phyloP scores from a whole-genome alignment of 805 yeast genomes.

The Cyberlindnera mrakii region DNA sequence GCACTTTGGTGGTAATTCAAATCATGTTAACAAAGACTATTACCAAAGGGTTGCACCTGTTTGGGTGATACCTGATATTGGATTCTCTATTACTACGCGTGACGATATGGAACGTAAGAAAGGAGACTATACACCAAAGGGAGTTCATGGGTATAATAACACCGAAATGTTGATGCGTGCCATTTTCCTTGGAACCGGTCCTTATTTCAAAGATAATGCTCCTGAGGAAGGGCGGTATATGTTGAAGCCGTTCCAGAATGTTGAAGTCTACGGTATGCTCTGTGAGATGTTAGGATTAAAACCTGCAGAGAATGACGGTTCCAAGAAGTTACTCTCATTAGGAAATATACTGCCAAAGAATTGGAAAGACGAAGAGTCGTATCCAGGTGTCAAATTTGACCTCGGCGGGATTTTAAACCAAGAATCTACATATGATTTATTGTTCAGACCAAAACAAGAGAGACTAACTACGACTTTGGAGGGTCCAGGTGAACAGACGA shows the following conservation, averaged over 20 bases:
- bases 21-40: slow-evolving; percentile 23
- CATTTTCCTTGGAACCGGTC: slow-evolving; percentile 74
- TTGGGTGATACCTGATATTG: slow-evolving; percentile 80
- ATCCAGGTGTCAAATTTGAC: slow-evolving; percentile 46
- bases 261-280: slow-evolving; percentile 66
- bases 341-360: slow-evolving; percentile 29
- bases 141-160: slow-evolving; percentile 83
- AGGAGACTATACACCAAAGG: slow-evolving; percentile 29
- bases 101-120: slow-evolving; percentile 38
- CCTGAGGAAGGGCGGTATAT: slow-evolving; percentile 19
- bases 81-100: slow-evolving; percentile 66
- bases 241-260: slow-evolving; percentile 60
- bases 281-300: slow-evolving; percentile 52
- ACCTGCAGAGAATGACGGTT: slow-evolving; percentile 60
- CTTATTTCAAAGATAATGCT: slow-evolving; percentile 45
- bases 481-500: slow-evolving; percentile 1
- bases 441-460: slow-evolving; percentile 22
- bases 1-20: slow-evolving; percentile 25
- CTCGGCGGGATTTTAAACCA: slow-evolving; percentile 35
- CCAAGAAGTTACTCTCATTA: slow-evolving; percentile 23
- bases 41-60: slow-evolving; percentile 71
- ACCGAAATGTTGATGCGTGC: slow-evolving; percentile 79
- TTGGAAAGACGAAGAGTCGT: slow-evolving; percentile 43
- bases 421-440: slow-evolving; percentile 46
- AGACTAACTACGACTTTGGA: slow-evolving; percentile 14